Conservation (phyloP, 1,284 basidiomycete species). For the Wolfiporia cocos region DNA sequence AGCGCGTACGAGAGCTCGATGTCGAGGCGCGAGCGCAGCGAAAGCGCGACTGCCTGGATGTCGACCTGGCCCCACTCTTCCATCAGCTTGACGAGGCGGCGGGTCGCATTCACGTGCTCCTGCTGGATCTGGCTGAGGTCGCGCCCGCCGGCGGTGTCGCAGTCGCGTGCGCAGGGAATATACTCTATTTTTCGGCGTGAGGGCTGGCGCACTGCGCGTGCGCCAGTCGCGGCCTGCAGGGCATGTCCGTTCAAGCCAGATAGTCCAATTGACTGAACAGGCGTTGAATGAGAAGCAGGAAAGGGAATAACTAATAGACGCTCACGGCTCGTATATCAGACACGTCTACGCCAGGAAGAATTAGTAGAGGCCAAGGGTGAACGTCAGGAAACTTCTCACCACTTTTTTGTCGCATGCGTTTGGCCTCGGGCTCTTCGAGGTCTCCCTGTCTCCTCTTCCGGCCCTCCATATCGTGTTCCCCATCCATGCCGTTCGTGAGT, state of each 20-base stretch:
- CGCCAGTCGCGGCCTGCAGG: conserved; percentile 5
- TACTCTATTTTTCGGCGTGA: conserved; percentile 86
- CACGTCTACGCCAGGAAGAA: conserved; percentile 15
- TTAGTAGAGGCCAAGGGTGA: conserved; percentile 4
- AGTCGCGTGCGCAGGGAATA: conserved; percentile 71
- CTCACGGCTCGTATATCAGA: conserved; percentile 25
- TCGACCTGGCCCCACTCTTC: conserved; percentile 86
- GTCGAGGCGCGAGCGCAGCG: conserved; percentile 79
- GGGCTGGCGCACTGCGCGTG: conserved; percentile 22
- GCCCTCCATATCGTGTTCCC: conserved; percentile 42
- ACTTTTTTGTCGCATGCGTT: conserved; percentile 64
- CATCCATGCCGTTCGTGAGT: conserved; percentile 13
- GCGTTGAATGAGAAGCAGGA: too few species aligned
- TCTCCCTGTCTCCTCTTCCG: conserved; percentile 65
- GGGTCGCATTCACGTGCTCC: conserved; percentile 46
- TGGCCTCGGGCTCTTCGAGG: conserved; percentile 54
- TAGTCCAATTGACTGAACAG: conserved; percentile 9
- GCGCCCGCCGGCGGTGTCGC: conserved; percentile 82
- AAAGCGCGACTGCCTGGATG: conserved; percentile 86
- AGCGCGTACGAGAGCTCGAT: conserved; percentile 87
- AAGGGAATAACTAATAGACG: conserved; percentile 7
- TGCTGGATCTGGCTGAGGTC: conserved; percentile 71
- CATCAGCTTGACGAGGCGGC: conserved; percentile 58
- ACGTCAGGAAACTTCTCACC: conserved; percentile 34
- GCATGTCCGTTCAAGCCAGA: conserved; percentile 7